A percentile compares a stretch with the other conserved stretches of the same genome.
These are phyloP conservation scores for Chlamydomonas reinhardtii DNA, from an alignment of 163 green algal genomes.

Conservation along the genomic window DNA sequence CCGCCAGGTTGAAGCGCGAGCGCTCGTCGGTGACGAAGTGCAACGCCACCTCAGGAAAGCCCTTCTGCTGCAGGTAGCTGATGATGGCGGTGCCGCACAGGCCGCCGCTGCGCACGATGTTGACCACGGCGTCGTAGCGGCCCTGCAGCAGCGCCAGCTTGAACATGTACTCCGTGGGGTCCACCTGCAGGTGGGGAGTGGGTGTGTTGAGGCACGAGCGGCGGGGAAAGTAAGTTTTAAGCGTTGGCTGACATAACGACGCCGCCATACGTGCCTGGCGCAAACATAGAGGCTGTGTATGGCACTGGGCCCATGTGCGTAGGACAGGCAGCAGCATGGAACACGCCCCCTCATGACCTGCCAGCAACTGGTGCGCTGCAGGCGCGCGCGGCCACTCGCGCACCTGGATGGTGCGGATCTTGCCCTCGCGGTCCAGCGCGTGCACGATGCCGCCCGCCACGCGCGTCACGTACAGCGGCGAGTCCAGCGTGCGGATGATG, in stretches of 20 bases:
- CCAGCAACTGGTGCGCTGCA: no score
- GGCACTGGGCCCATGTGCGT: no score
- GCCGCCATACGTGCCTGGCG: no score
- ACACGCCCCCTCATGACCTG: no score
- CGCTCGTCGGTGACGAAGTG: constrained; percentile 96
- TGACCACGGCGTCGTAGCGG: constrained; percentile 94
- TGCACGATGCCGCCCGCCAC: constrained; percentile 85
- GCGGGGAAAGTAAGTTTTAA: no score
- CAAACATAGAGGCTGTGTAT: no score
- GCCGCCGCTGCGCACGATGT: constrained; percentile 90
- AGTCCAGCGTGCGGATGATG: constrained; percentile 98
- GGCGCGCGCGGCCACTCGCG: no score
- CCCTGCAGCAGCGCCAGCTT: constrained; percentile 97
- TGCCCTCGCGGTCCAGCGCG: constrained; percentile 97
- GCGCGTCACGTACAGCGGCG: constrained; percentile 96
- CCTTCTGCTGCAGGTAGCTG: constrained; percentile 97
- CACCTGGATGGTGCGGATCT: constrained; percentile 91
- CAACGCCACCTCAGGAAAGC: constrained; percentile 98
- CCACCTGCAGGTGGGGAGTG: constrained; percentile 78
- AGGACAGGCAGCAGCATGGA: no score
- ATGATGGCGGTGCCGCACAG: constrained; percentile 99
- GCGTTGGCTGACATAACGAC: no score
- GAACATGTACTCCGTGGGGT: constrained; percentile 98
- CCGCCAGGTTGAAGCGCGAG: constrained; percentile 96
- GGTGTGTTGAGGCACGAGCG: no score